phyloP scores from a whole-genome alignment of 441 rosid species.

The Erodium trifolium region DNA sequence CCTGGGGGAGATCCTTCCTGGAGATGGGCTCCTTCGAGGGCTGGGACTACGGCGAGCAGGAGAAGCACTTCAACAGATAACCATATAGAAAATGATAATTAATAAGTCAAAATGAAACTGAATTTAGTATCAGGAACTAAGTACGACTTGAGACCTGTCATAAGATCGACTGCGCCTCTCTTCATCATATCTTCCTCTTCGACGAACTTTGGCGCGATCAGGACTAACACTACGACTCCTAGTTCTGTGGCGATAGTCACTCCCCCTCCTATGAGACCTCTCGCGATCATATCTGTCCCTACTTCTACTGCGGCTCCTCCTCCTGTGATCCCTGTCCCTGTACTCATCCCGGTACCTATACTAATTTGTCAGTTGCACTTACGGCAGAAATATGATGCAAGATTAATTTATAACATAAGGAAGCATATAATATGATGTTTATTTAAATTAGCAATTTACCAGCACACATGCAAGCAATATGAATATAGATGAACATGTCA shows the following conservation, averaged over 20 bases:
- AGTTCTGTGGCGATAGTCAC: conserved; percentile 42
- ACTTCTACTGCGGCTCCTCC: conserved; percentile 60
- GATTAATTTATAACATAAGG: neutral
- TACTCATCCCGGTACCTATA: conserved; percentile 50
- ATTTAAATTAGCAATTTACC: neutral
- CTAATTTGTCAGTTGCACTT: conserved; percentile 13
- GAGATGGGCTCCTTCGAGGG: conserved; percentile 36
- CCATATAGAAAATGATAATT: neutral
- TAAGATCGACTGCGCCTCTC: conserved; percentile 44
- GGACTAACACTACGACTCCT: conserved; percentile 60
- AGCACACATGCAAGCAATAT: neutral
- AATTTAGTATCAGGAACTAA: neutral
- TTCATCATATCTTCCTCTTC: conserved; percentile 48
- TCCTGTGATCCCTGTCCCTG: conserved; percentile 44
- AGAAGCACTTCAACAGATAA: conserved; percentile 36
- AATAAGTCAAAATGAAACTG: no score
- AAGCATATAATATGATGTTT: neutral
- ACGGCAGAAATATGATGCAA: neutral
- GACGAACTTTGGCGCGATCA: conserved; percentile 35
- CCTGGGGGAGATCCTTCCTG: conserved; percentile 28
- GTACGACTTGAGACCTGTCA: conserved; percentile 35
- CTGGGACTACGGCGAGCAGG: conserved; percentile 36
- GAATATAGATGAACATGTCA: neutral
- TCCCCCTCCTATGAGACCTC: conserved; percentile 43
- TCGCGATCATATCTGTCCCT: conserved; percentile 48